A percentile compares a stretch with the other conserved stretches of the same genome.
phyloP scores from a whole-genome alignment of 306 rosid genomes.

The Arachis stenosperma region DNA sequence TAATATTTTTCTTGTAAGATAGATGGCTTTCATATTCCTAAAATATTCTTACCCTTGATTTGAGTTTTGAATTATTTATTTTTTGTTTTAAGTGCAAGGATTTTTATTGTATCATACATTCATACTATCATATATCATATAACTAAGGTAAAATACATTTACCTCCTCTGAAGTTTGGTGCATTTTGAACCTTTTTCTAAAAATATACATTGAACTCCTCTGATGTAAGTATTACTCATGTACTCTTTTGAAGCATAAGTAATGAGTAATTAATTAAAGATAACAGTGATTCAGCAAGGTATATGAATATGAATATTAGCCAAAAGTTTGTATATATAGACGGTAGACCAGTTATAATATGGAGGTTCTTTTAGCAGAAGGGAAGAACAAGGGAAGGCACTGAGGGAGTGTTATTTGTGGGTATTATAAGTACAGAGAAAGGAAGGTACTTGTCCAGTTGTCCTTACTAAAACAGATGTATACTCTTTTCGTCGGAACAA shows the following conservation, averaged over 20 bases:
- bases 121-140: background rate
- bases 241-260: no score
- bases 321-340: constrained; percentile 1
- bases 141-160: no score
- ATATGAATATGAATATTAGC: constrained; percentile 4
- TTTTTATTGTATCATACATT: background rate
- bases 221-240: background rate
- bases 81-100: background rate
- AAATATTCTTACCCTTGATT: background rate
- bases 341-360: background rate
- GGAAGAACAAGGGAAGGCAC: background rate
- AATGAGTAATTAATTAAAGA: constrained; percentile 11
- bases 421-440: background rate
- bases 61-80: background rate
- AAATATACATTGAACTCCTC: background rate
- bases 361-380: background rate
- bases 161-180: no score
- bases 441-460: background rate
- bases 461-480: background rate
- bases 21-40: constrained; percentile 6
- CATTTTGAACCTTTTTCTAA: no score
- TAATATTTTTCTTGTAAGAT: background rate
- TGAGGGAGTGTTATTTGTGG: background rate
- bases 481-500: background rate
- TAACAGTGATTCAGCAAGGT: constrained; percentile 30